phyloP scores from a whole-genome alignment of 371 early-diverging fungal species.

The Parasitella parasitica region DNA sequence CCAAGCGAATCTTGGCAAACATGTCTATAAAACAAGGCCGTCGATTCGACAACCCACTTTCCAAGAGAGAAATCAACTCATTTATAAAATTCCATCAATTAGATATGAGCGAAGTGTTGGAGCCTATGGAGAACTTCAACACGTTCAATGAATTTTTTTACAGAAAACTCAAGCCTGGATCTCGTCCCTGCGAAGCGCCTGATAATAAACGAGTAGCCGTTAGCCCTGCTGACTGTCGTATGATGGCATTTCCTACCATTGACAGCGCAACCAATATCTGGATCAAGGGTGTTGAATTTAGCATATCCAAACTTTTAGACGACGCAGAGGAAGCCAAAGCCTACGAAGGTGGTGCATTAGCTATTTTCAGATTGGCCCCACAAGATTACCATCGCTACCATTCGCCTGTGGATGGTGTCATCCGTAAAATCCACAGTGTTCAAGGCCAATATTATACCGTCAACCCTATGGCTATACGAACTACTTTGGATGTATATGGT shows the following conservation, averaged over 20 bases:
- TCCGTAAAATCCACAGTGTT: constrained; percentile 59
- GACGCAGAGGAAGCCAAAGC: constrained; percentile 54
- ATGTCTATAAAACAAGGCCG: constrained; percentile 77
- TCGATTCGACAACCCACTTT: constrained; percentile 72
- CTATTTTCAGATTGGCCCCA: constrained; percentile 83
- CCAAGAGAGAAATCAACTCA: constrained; percentile 66
- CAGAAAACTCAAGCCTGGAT: constrained; percentile 74
- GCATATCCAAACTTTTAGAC: constrained; percentile 57
- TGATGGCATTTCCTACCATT: constrained; percentile 71
- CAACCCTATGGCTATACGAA: constrained; percentile 86
- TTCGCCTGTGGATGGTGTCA: constrained; percentile 74
- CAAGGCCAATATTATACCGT: constrained; percentile 82
- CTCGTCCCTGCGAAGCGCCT: constrained; percentile 64
- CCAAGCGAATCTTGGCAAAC: constrained; percentile 56
- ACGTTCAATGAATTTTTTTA: constrained; percentile 91
- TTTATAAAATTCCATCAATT: constrained; percentile 82
- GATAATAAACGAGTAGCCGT: constrained; percentile 69
- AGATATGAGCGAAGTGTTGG: constrained; percentile 58
- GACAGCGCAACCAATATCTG: constrained; percentile 74
- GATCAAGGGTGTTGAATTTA: constrained; percentile 87
- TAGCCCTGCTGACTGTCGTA: constrained; percentile 82
- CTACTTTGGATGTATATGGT: constrained; percentile 78
- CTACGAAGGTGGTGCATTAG: constrained; percentile 69
- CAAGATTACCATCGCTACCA: constrained; percentile 92
- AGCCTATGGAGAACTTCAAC: constrained; percentile 68